Conservation (phyloP, 345 rosid genomes). For the Litchi chinensis region DNA sequence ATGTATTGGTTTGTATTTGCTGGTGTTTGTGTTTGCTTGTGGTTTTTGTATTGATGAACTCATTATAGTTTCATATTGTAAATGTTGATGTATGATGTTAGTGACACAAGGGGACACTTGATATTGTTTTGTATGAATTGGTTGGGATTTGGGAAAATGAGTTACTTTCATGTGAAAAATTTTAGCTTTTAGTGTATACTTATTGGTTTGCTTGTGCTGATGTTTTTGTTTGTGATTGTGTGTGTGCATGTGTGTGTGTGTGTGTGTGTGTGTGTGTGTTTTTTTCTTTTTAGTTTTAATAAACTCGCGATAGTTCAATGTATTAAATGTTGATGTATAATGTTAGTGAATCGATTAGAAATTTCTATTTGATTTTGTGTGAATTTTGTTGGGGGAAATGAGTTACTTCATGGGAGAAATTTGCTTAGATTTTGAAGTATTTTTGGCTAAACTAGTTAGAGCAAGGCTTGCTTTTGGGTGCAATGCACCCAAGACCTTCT, state of each 20-base stretch:
- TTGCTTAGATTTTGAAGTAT: not conserved
- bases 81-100: not conserved
- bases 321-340: not conserved
- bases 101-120: not conserved
- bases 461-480: not conserved
- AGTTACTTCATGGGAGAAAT: not conserved
- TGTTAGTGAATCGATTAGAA: not conserved
- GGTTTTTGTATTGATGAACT: not conserved
- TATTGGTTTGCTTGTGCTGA: not conserved
- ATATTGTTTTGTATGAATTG: not conserved
- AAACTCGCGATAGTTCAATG: not conserved
- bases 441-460: not conserved
- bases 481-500: not conserved
- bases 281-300: not conserved
- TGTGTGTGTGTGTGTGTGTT: not conserved
- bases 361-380: not conserved
- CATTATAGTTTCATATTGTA: not conserved
- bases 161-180: not conserved
- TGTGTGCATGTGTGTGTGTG: not conserved
- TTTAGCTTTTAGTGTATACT: conserved; percentile 15
- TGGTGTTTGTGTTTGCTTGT: not conserved
- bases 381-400: not conserved
- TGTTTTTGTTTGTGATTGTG: not conserved
- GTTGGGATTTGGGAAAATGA: not conserved
- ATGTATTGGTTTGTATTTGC: not conserved